Base-by-base conservation (phyloP, 2,329 filamentous ascomycete species). In the Paraconiothyrium brasiliense region DNA sequence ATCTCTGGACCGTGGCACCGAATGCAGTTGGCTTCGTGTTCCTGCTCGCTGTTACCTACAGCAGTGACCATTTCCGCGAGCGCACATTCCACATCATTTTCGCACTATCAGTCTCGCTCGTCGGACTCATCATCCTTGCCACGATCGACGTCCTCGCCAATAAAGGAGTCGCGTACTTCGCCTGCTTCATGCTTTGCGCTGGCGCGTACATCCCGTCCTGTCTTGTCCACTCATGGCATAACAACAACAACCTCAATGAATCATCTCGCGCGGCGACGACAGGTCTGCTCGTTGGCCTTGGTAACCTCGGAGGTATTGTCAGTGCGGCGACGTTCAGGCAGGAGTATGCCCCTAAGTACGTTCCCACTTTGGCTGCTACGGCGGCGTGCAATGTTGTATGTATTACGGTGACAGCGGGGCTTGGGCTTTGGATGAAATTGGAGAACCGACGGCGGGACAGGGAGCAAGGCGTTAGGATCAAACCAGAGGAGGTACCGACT, bases 231-330 rank as follows among this genome's bases (percentile, higher is more conserved):
- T 78, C 78, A 1, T 84, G 84, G 83, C 78, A 84, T 61, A 85
- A 85, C 59, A 85, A 85, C 63, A 85, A 86, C 67, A 85, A 84
- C 46, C 71, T 84, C 8, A 79, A 82, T 27, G 84, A 86, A 71
- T 84, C 80, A 47, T 78, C 76, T 0, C 78, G 84, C 0, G 83
- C 83, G 5, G 82, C 83, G 0, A 83, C 80, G 10, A 85, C 82
- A 1, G 83, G 80, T 0, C 70, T 84, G 14, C 73, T 83, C 1
- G 82, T 84, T 6, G 83, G 82, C 0, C 67, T 85, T 8, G 83
- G 82, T 0, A 86, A 86, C 60, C 61, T 85, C 3, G 82, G 79
- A 0, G 83, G 84, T 0, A 80, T 85, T 14, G 58, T 85, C n/a
- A 78, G 67, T 2, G 76, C 75, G 8, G 81, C 77, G 0, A 85